Percentiles rank a stretch among this genome's conserved stretches.
Evolutionary conservation across 2,329 filamentous ascomycete species (phyloP).

Genomic region (Gnomoniopsis smithogilvyi): DNA sequence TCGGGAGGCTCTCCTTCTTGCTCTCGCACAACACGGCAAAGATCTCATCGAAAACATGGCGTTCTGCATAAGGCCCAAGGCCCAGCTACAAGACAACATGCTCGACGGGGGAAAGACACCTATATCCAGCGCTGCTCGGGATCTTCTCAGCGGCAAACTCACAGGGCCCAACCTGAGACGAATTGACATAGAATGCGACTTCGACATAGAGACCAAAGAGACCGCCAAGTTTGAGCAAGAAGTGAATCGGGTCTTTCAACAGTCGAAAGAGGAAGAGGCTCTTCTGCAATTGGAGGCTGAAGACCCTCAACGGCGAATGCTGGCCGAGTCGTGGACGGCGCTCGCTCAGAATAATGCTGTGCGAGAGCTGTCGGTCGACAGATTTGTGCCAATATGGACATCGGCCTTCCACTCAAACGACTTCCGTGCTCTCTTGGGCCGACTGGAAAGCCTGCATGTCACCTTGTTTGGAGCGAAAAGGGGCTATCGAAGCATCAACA

Average conservation of each 20-base stretch:
- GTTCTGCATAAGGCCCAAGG: conserved; percentile 4
- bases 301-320: conserved; percentile 13
- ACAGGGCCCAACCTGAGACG: conserved; percentile 7
- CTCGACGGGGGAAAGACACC: conserved; percentile 1
- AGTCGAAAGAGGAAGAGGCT: conserved; percentile 12
- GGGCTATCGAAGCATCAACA: conserved; percentile 17
- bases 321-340: conserved; percentile 14
- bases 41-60: conserved; percentile 10
- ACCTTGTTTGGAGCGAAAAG: conserved; percentile 11
- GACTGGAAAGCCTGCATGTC: conserved; percentile 12
- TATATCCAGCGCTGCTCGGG: conserved; percentile 9
- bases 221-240: conserved; percentile 1
- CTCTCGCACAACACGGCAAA: conserved; percentile 6
- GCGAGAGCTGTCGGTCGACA: conserved; percentile 9
- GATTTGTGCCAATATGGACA: conserved; percentile 14
- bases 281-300: conserved; percentile 16
- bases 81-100: neutral
- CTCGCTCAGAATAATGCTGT: conserved; percentile 11
- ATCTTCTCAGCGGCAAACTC: conserved; percentile 11
- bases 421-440: conserved; percentile 7
- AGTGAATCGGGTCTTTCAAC: conserved; percentile 9
- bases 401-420: conserved; percentile 10
- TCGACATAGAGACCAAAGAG: conserved; percentile 4
- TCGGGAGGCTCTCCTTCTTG: conserved; percentile 3
- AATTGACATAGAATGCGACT: conserved; percentile 13